These are phyloP conservation scores for Sinapis alba DNA, from an alignment of 441 rosid genomes.

Conservation along the genomic window DNA sequence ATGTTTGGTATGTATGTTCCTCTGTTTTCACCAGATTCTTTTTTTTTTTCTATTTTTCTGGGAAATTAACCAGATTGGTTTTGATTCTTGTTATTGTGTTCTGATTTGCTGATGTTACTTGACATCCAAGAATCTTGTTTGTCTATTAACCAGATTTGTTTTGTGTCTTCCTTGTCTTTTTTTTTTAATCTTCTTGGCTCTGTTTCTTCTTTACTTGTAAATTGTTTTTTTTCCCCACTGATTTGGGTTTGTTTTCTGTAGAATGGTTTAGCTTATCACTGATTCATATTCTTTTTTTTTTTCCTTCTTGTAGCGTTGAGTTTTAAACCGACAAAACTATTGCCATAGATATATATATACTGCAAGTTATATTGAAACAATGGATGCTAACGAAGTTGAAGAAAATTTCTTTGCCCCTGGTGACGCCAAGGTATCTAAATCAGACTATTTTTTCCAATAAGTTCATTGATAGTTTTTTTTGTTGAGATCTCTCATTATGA, in stretches of 20 bases:
- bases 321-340: conserved; percentile 43
- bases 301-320: conserved; percentile 24
- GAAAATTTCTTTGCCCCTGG: conserved; percentile 82
- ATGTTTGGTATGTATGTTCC: conserved; percentile 16
- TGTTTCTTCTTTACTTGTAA: conserved; percentile 24
- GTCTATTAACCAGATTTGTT: neutral
- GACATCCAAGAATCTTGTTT: conserved; percentile 34
- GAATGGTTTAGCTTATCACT: conserved; percentile 17
- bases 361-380: conserved; percentile 44
- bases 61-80: neutral
- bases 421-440: conserved; percentile 86
- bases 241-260: neutral
- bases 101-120: conserved; percentile 25
- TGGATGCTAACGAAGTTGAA: conserved; percentile 89
- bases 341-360: conserved; percentile 25
- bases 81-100: neutral
- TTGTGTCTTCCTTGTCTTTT: neutral
- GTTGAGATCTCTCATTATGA: neutral
- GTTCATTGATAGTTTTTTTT: neutral
- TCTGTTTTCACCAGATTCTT: conserved; percentile 34
- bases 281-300: conserved; percentile 1
- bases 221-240: neutral
- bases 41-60: neutral
- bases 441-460: neutral
- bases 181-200: conserved; percentile 10